Evolutionary conservation across 768 basidiomycete genomes (phyloP).

Genomic region (Leccinum boreale): DNA sequence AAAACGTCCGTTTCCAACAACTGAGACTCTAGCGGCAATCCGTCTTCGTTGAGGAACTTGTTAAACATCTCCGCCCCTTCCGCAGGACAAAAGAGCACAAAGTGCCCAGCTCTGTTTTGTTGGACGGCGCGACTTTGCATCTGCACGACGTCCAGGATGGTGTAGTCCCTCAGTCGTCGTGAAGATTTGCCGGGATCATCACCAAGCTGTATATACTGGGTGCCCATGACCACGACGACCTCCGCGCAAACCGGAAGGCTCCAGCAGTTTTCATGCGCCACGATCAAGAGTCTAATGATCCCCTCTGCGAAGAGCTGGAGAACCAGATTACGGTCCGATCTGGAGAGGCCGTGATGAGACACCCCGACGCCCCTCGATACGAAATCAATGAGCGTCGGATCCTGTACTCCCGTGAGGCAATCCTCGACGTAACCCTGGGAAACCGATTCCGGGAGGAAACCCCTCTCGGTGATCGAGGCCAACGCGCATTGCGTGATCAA

Average conservation of each 20-base stretch:
- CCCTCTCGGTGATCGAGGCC: constrained; percentile 62
- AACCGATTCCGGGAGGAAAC: constrained; percentile 57
- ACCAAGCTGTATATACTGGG: constrained; percentile 69
- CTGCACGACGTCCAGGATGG: constrained; percentile 73
- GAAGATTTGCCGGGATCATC: constrained; percentile 45
- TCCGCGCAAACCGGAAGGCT: constrained; percentile 79
- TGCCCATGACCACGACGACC: constrained; percentile 86
- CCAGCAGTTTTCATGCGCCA: constrained; percentile 85
- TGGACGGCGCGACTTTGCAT: constrained; percentile 90
- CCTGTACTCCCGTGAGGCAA: constrained; percentile 55
- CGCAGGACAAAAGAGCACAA: constrained; percentile 86
- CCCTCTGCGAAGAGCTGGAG: constrained; percentile 82
- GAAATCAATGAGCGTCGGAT: constrained; percentile 63
- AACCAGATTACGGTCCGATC: constrained; percentile 65
- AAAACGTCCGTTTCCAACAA: constrained; percentile 53
- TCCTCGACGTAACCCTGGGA: constrained; percentile 56
- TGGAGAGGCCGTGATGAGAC: constrained; percentile 70
- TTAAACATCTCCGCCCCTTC: constrained; percentile 80
- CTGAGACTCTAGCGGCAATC: constrained; percentile 84
- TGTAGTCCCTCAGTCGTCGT: constrained; percentile 77
- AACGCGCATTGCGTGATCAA: constrained; percentile 86
- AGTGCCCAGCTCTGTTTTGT: constrained; percentile 57
- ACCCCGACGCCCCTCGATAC: constrained; percentile 86
- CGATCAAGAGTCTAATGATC: constrained; percentile 74
- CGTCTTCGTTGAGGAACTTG: constrained; percentile 77